Conservation (phyloP, 352 stramenopile genomes). For the Phytophthora idaei region DNA sequence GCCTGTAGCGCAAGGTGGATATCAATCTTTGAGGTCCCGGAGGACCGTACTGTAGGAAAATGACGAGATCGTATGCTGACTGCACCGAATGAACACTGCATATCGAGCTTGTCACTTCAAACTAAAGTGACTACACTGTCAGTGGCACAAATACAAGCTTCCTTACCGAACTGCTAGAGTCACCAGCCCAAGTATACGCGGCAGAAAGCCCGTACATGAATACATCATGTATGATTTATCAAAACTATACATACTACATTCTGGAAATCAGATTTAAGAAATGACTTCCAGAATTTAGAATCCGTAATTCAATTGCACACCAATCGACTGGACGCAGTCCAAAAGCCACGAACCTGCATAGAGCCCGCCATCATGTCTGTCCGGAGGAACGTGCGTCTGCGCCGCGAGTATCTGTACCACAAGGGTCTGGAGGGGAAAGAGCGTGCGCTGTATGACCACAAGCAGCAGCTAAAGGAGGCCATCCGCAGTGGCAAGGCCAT, state of each 20-base stretch:
- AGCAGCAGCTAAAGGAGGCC: constrained; percentile 96
- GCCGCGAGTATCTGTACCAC: constrained; percentile 99
- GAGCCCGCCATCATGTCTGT: constrained; percentile 71
- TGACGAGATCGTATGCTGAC: too few species aligned
- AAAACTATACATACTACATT: too few species aligned
- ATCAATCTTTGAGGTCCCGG: too few species aligned
- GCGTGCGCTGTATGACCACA: constrained; percentile 96
- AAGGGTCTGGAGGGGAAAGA: constrained; percentile 98
- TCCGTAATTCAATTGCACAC: not conserved
- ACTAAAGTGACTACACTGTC: too few species aligned
- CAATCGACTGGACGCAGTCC: constrained; percentile 31
- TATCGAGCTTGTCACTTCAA: too few species aligned
- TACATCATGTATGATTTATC: too few species aligned
- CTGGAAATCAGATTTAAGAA: not conserved
- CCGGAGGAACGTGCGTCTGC: constrained; percentile 95
- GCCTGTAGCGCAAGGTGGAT: too few species aligned
- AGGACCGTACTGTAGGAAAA: too few species aligned
- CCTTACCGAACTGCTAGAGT: not conserved
- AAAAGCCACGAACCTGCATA: constrained; percentile 8
- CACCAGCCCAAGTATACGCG: not conserved
- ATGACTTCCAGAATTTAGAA: not conserved
- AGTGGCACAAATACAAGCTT: not conserved
- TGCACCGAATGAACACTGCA: too few species aligned
- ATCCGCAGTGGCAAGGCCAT: constrained; percentile 95
- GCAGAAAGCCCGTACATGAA: not conserved